Evolutionary conservation across 495 filamentous ascomycete genomes (phyloP), one percentile per base, ranked within the genome.

Genomic region (Geopyxis carbonaria): DNA sequence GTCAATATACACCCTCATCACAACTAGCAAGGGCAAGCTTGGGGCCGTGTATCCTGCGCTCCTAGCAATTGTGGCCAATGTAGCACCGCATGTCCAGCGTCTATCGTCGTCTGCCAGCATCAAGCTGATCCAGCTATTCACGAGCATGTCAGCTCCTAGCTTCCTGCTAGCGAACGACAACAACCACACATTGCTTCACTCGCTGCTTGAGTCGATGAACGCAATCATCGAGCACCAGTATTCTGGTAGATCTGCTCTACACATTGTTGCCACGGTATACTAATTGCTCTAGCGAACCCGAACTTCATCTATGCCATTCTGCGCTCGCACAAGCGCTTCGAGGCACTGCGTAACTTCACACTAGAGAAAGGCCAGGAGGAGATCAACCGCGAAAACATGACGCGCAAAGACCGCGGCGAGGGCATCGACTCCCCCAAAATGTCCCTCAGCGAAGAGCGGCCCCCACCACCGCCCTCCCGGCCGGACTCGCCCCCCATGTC

Each of bases 161-260:
- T 99, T 95, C 58, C 62, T 99, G n/a, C 62, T 99, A 15, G 81
- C 84, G 4, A 99, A 95, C 51, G 91, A 99, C 43, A 81, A 70
- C 10, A 99, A 99, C 43, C 81, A 99, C 43, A 59, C 62, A 22
- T 69, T 94, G 20, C 64, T 99, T 19, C 68, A 72, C 14, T 85
- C 86, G 0, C 59, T 99, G 22, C 65, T 99, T 9, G 84, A 93
- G 54, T 80, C 83, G 2, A 76, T 99, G 55, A 95, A 93, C 53
- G 71, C 85, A 2, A 78, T 94, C 21, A 65, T 95, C 24, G 89
- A 99, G 61, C 80, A 94, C 57, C 78, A 93, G 55, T 93, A 85
- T 48, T 67, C 63, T 22, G 76, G 87, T 95, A 64, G 42, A 62
- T 56, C 10, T 44, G n/a, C n/a, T n/a, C n/a, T n/a, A n/a, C n/a